Evolutionary conservation across 331 rosid species (phyloP).

Genomic region (Telfairia occidentalis): DNA sequence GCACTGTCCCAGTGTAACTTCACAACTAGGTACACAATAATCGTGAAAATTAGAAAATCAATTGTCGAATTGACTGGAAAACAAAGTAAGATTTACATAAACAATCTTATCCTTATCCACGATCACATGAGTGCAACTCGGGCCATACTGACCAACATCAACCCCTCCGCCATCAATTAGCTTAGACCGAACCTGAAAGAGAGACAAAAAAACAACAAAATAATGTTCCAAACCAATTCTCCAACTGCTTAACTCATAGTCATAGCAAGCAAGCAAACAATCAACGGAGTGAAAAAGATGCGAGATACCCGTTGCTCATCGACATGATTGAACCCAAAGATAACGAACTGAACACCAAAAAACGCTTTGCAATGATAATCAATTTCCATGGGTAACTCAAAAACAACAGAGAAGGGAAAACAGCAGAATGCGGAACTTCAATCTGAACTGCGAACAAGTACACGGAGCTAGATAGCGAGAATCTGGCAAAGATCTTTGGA

Average conservation of each 20-base stretch:
- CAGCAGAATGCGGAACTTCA: background rate
- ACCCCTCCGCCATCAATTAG: slow-evolving; percentile 67
- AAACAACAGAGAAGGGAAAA: background rate
- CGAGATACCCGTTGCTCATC: slow-evolving; percentile 39
- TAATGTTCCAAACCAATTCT: background rate
- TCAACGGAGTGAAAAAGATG: background rate
- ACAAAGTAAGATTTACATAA: slow-evolving; percentile 23
- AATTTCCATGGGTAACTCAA: slow-evolving; percentile 26
- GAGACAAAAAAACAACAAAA: background rate
- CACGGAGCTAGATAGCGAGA: background rate
- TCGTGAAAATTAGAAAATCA: background rate
- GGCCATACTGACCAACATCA: slow-evolving; percentile 48
- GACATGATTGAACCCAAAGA: slow-evolving; percentile 44
- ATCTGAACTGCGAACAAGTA: background rate
- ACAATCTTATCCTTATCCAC: slow-evolving; percentile 51
- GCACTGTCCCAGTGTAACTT: background rate
- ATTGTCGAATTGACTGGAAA: background rate
- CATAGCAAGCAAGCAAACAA: background rate
- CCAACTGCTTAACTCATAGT: background rate
- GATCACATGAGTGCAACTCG: slow-evolving; percentile 61
- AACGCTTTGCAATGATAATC: slow-evolving; percentile 29
- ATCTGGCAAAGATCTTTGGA: background rate
- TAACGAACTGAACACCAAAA: slow-evolving; percentile 50
- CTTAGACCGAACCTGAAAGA: slow-evolving; percentile 50
- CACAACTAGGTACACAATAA: background rate